Evolutionary conservation across 768 basidiomycete species (phyloP).

Genomic region (Kwoniella mangroviensis): DNA sequence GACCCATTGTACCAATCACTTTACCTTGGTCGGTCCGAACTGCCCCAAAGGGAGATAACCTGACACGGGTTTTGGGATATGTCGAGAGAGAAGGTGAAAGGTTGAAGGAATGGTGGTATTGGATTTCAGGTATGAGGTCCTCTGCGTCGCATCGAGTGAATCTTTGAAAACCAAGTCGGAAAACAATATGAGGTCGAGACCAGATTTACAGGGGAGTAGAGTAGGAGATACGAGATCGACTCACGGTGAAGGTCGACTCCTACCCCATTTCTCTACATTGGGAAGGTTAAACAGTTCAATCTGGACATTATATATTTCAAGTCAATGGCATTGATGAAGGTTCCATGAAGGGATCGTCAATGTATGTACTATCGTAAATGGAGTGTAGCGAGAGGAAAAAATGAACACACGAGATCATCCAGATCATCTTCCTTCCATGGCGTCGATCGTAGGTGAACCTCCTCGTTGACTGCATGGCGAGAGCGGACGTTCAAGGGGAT

Average conservation of each 20-base stretch:
- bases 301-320: background rate
- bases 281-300: constrained; percentile 7
- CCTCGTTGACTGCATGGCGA: background rate
- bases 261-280: constrained; percentile 5
- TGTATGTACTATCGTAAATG: too few relatives aligned
- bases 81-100: background rate
- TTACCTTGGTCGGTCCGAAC: background rate
- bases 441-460: background rate
- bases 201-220: too few relatives aligned
- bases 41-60: background rate
- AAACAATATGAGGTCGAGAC: too few relatives aligned
- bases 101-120: background rate
- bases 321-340: too few relatives aligned
- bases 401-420: constrained; percentile 10
- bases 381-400: background rate
- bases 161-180: background rate
- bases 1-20: background rate
- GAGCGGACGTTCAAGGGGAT: background rate
- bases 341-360: too few relatives aligned
- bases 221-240: background rate
- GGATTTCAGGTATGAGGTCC: background rate
- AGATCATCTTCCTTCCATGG: constrained; percentile 15
- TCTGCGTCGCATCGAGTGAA: background rate
- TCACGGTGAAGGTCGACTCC: constrained; percentile 1
- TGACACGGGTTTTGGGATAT: background rate